phyloP scores from a whole-genome alignment of 2,329 filamentous ascomycete species.

The Pseudogymnoascus sp. region DNA sequence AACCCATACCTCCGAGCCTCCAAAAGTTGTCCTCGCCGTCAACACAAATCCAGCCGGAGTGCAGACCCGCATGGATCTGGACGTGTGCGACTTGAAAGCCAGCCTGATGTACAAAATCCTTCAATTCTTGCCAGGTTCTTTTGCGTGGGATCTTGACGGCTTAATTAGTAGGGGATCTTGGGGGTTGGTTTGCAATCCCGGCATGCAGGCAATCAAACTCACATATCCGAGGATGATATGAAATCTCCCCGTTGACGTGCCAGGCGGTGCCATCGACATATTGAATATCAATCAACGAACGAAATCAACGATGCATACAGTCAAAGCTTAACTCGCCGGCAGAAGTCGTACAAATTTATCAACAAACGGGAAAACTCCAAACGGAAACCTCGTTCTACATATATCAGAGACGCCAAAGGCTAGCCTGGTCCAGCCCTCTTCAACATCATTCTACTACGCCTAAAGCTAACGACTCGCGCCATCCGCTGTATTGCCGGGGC shows the following conservation, averaged over 20 bases:
- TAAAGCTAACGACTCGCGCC: not conserved
- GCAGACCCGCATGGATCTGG: slow-evolving; percentile 2
- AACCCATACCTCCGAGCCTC: slow-evolving; percentile 1
- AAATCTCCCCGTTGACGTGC: slow-evolving; percentile 9
- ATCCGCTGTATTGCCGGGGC: not conserved
- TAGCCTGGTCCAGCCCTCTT: slow-evolving; percentile 1
- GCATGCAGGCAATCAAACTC: not conserved
- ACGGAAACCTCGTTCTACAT: slow-evolving; percentile 2
- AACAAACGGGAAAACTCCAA: not conserved
- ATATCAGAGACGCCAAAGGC: not conserved
- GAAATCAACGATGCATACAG: slow-evolving; percentile 7
- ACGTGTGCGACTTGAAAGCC: slow-evolving; percentile 5
- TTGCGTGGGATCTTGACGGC: slow-evolving; percentile 2
- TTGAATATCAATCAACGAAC: slow-evolving; percentile 3
- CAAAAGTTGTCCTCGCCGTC: slow-evolving; percentile 1
- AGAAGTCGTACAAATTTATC: not conserved
- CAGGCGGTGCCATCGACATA: slow-evolving; percentile 9
- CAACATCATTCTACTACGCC: not conserved
- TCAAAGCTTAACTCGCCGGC: not conserved
- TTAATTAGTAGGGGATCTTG: not conserved
- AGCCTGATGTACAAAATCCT: slow-evolving; percentile 5
- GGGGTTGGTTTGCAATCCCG: not conserved
- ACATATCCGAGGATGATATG: slow-evolving; percentile 10
- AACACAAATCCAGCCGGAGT: slow-evolving; percentile 4
- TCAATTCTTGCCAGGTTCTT: slow-evolving; percentile 6